Evolutionary conservation across 1,284 basidiomycete genomes (phyloP), one percentile per base, ranked within the genome.

Genomic region (Puccinia brachypodii): DNA sequence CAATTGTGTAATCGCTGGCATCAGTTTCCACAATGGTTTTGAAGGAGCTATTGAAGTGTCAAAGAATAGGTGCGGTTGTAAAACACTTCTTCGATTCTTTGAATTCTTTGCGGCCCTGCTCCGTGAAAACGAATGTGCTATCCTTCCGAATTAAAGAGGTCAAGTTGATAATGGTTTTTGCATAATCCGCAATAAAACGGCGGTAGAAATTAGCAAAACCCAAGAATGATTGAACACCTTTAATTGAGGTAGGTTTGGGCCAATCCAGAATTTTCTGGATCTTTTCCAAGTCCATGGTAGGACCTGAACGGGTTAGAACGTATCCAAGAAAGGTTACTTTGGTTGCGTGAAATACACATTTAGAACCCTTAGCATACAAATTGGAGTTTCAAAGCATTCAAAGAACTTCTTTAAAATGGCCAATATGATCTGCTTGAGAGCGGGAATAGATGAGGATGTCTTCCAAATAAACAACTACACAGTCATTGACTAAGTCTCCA

Each of bases 231-330:
- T 87, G 86, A 25, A 87, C 62, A 9, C 87, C 84, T 50, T 84
- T 84, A 22, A 88, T 82, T 1, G 76, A 83, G 0, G 66, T 83
- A 0, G 89, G 89, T 0, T 31, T 31, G 0, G 87, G 87, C 89
- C 89, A 90, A 7, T 85, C 79, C 0, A 73, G 33, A 60, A 90
- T 86, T 0, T 85, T 84, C 0, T 85, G 38, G 0, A 90, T 81
- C 83, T 90, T 90, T 0, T 68, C 83, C 0, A 84, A 84, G 76
- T 88, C 86, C 89, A 90, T 89, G 44, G 88, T 83, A 79, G 87
- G 87, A 0, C 89, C 88, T 0, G 89, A 85, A 84, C n/a, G n/a
- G n/a, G n/a, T n/a, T n/a, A n/a, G n/a, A n/a, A n/a, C n/a, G n/a
- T n/a, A n/a, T n/a, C n/a, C n/a, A n/a, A n/a, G n/a, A n/a, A 88